A percentile compares a stretch with the other conserved stretches of the same genome.
Conservation (phyloP, 495 filamentous ascomycete species). For the Talaromyces trachyspermus region DNA sequence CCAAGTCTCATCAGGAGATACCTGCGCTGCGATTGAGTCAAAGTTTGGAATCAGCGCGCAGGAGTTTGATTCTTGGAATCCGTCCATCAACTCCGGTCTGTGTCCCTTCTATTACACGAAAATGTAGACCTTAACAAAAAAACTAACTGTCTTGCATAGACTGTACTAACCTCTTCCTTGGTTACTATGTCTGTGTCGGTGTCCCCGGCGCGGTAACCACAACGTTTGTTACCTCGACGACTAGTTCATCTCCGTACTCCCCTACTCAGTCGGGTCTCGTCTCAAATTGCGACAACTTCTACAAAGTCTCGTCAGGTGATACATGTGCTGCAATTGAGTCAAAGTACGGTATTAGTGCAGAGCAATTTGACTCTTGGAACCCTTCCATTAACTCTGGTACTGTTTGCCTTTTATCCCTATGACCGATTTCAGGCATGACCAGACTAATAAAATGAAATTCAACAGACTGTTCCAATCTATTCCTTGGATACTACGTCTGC, state of each 20-base stretch:
- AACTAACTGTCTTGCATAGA: background rate
- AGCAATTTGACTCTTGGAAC: constrained; percentile 12
- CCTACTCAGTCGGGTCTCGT: constrained; percentile 26
- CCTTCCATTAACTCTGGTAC: constrained; percentile 10
- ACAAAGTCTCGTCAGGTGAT: constrained; percentile 37
- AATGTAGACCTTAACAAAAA: background rate
- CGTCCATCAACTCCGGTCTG: constrained; percentile 8
- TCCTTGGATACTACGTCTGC: constrained; percentile 10
- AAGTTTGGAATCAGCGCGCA: constrained; percentile 6
- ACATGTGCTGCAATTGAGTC: constrained; percentile 2
- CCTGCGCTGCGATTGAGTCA: background rate
- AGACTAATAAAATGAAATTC: background rate
- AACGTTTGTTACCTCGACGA: background rate
- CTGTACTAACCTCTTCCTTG: constrained; percentile 7
- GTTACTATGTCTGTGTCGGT: constrained; percentile 15
- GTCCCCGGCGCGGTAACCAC: constrained; percentile 5
- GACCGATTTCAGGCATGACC: too few species aligned
- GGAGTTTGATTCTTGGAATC: constrained; percentile 13
- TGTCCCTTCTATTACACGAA: background rate
- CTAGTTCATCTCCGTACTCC: constrained; percentile 23
- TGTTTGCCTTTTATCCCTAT: too few species aligned
- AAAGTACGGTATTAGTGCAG: constrained; percentile 4
- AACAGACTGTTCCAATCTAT: constrained; percentile 8
- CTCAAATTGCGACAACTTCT: constrained; percentile 49
- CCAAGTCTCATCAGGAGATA: constrained; percentile 31